Evolutionary conservation across 257 asterid species (phyloP).

Genomic region (Fraxinus anomala): DNA sequence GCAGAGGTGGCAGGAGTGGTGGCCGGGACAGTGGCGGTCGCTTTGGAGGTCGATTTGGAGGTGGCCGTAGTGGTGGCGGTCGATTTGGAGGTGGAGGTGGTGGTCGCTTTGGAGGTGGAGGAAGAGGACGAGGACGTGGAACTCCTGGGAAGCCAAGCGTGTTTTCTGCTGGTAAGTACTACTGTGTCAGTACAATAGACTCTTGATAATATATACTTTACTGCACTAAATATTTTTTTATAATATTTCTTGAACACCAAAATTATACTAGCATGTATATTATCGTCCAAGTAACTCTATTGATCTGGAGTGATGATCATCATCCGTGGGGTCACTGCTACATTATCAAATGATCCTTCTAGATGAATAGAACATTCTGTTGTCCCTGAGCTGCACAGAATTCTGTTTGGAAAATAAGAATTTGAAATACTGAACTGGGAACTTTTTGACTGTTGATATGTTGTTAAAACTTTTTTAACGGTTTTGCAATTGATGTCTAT

Average conservation of each 20-base stretch:
- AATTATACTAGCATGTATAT: no score
- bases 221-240: no score
- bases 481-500: neutral
- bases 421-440: no score
- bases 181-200: neutral
- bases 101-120: constrained; percentile 1
- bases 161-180: constrained; percentile 22
- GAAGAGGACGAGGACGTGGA: constrained; percentile 31
- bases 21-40: constrained; percentile 23
- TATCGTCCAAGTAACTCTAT: no score
- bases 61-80: neutral
- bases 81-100: neutral
- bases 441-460: neutral
- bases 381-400: no score
- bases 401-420: no score
- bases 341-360: no score
- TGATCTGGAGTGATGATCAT: no score
- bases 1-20: constrained; percentile 20
- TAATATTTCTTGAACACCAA: no score
- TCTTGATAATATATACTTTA: neutral
- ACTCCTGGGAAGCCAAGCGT: constrained; percentile 23
- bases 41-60: constrained; percentile 10
- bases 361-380: no score
- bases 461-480: neutral
- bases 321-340: no score